These are phyloP conservation scores for Cucumis sativus DNA, from an alignment of 306 rosid species.

Conservation along the genomic window DNA sequence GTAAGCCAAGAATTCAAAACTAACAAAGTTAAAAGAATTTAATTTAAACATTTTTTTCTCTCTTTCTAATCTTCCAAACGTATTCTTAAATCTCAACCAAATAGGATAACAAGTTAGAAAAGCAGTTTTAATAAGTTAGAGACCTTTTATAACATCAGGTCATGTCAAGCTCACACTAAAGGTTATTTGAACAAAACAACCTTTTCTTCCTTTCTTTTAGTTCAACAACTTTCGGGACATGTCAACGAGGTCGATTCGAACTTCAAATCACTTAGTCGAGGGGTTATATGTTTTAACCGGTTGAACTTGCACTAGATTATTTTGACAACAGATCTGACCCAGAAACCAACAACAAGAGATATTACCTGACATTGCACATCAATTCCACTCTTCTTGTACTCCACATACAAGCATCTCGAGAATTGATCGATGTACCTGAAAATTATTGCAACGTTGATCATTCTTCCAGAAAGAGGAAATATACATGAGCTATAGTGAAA, in stretches of 20 bases:
- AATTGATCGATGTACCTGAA: constrained; percentile 90
- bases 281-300: not conserved
- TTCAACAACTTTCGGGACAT: too few relatives aligned
- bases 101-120: not conserved
- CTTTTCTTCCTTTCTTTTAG: too few relatives aligned
- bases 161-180: not conserved
- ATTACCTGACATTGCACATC: constrained; percentile 99
- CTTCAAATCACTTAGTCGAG: too few relatives aligned
- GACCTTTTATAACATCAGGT: not conserved
- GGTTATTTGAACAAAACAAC: not conserved
- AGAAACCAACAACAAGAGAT: not conserved
- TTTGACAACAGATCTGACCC: not conserved
- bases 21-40: too few relatives aligned
- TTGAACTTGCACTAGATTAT: not conserved
- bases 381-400: constrained; percentile 86
- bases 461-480: not conserved
- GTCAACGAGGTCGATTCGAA: too few relatives aligned
- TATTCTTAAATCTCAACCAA: not conserved
- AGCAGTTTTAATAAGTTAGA: not conserved
- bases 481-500: not conserved
- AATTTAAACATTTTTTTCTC: not conserved
- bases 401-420: constrained; percentile 82
- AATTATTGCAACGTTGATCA: not conserved
- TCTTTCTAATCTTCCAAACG: not conserved
- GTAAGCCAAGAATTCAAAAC: not conserved